These are phyloP conservation scores for Penicillium sp. DNA, from an alignment of 2,329 filamentous ascomycete genomes.

Conservation along the genomic window DNA sequence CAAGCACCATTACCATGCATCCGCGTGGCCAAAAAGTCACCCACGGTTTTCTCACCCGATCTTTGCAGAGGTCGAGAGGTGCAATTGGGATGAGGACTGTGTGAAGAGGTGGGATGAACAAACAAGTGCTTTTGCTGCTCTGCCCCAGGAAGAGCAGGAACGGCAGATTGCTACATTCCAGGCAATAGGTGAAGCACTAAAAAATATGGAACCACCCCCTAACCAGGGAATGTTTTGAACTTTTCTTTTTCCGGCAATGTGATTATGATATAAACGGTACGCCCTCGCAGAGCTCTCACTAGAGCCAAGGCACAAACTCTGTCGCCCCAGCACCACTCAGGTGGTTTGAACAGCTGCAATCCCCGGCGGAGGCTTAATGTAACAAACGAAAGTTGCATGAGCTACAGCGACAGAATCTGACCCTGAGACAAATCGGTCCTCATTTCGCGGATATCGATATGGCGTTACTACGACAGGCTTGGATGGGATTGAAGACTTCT, in stretches of 20 bases:
- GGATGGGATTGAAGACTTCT: no score
- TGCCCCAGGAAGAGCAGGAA: conserved; percentile 56
- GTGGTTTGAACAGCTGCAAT: no score
- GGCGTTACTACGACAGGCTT: no score
- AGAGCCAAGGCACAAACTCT: not conserved
- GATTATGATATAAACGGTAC: not conserved
- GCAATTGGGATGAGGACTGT: conserved; percentile 67
- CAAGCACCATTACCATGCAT: conserved; percentile 73
- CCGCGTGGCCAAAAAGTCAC: conserved; percentile 65
- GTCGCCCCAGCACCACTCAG: not conserved
- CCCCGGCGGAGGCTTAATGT: no score
- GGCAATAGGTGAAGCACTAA: conserved; percentile 4
- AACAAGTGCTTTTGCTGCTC: conserved; percentile 57
- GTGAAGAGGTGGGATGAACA: conserved; percentile 65
- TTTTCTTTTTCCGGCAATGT: not conserved
- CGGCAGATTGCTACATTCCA: conserved; percentile 40
- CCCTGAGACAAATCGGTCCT: no score
- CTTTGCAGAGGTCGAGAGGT: conserved; percentile 67
- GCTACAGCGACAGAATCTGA: no score
- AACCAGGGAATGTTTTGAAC: not conserved
- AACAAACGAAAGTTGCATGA: no score
- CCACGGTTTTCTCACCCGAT: conserved; percentile 66
- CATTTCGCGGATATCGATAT: no score
- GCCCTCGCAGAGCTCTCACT: not conserved
- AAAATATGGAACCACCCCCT: not conserved